Conservation (phyloP, 2,329 filamentous ascomycete species). For the Cytospora piceae region DNA sequence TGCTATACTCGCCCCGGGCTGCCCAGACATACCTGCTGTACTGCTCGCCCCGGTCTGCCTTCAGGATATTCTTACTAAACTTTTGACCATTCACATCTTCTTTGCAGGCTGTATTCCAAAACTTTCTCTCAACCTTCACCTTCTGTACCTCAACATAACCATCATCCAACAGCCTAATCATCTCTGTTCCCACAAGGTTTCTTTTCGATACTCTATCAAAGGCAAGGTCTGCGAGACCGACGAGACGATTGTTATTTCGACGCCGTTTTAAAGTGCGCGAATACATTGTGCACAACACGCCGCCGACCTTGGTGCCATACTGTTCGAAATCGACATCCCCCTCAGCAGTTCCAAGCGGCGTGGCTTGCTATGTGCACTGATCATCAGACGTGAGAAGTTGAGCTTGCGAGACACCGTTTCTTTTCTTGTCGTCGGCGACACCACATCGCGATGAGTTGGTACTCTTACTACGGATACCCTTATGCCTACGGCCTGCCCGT, state of each 20-base stretch:
- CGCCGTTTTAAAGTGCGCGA: neutral
- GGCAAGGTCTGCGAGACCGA: neutral
- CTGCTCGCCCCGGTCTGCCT: neutral
- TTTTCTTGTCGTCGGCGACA: neutral
- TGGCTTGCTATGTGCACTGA: neutral
- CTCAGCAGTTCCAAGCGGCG: neutral
- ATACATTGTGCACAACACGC: neutral
- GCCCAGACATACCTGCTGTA: neutral
- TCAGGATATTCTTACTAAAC: neutral
- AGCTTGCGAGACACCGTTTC: neutral
- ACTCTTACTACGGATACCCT: neutral
- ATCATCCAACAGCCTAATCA: neutral
- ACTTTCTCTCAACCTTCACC: neutral
- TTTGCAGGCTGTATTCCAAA: neutral
- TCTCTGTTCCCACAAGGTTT: neutral
- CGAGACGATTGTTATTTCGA: neutral
- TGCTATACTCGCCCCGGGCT: neutral
- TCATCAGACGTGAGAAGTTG: neutral
- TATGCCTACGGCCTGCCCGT: neutral
- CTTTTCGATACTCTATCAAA: neutral
- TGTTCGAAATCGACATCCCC: neutral
- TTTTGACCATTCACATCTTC: neutral
- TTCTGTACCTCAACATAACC: neutral
- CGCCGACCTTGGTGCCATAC: neutral
- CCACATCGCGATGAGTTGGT: neutral